Base-by-base conservation (phyloP, 2,329 filamentous ascomycete species). In the Onygenales sp. region DNA sequence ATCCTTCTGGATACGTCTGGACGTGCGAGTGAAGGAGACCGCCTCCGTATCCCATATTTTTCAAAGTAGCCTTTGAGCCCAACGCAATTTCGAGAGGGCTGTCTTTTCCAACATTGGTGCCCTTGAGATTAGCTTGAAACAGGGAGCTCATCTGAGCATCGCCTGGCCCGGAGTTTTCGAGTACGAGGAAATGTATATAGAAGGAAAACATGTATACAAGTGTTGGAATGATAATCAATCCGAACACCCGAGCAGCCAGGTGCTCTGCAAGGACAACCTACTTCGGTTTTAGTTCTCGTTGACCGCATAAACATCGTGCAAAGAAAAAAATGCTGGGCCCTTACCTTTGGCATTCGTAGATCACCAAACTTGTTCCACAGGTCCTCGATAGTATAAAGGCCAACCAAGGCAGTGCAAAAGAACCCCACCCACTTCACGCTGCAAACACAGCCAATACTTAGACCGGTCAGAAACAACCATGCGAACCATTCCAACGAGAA, bases 61-160 rank as follows among this genome's bases (percentile, higher is more conserved):
- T 98, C 60, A 98, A 77, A 0, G 93, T 98, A 7, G 86, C 87
- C 55, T 87, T 84, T 37, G 93, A 98, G 31, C 94, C 93, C 58
- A 87, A 78, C 4, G 90, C 92, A 59, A 98, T 78, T 67, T 98
- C 93, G 13, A 98, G 80, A 21, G 94, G 93, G 65, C 91, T 96
- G 69, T 95, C 87, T 70, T 88, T 90, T 65, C 92, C 92, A 57
- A 98, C 92, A 59, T 94, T 87, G 9, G 92, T 97, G 31, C 93
- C 93, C 63, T 83, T 85, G 39, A 98, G 80, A 67, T 98, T 98
- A 47, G 94, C 93, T 70, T 98, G 93, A 81, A 98, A 98, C 49
- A 98, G 82, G 31, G 93, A 98, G 75, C 91, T 96, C 93, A 98
- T 98, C 73, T 98, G 93, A n/a, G 93, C 93, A 75, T 98, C 93